These are phyloP conservation scores for Penicillium rolfsii DNA, from an alignment of 2,329 filamentous ascomycete species.

Conservation along the genomic window DNA sequence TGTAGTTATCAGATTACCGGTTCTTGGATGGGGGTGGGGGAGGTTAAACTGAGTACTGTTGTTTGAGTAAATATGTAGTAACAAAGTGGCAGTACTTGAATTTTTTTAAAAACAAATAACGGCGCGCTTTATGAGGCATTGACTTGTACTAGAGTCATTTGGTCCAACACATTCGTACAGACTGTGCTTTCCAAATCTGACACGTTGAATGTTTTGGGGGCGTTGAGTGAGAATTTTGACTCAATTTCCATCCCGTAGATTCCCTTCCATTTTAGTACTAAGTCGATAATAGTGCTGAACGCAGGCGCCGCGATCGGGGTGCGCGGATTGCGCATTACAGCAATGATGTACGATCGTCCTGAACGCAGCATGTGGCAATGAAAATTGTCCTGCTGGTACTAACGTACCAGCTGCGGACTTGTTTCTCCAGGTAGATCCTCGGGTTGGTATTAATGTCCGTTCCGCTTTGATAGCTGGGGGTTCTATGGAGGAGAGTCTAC, in stretches of 20 bases:
- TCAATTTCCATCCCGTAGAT: not conserved
- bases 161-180: not conserved
- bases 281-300: not conserved
- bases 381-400: not conserved
- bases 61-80: not conserved
- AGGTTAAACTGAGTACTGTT: not conserved
- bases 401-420: not conserved
- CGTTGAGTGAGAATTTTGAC: not conserved
- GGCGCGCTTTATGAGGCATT: not conserved
- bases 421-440: not conserved
- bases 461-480: not conserved
- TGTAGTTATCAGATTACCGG: not conserved
- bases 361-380: constrained; percentile 8
- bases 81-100: not conserved
- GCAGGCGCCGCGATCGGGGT: constrained; percentile 1
- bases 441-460: constrained; percentile 6
- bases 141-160: not conserved
- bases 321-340: not conserved
- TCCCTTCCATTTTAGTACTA: not conserved
- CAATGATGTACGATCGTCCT: not conserved
- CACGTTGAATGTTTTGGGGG: not conserved
- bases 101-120: not conserved
- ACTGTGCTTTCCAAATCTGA: not conserved
- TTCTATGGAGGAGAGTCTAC: too few relatives aligned
- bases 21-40: not conserved